A percentile compares a stretch with the other conserved stretches of the same genome.
These are phyloP conservation scores for Globisporangium canariense DNA, from an alignment of 352 stramenopile species.

Conservation along the genomic window DNA sequence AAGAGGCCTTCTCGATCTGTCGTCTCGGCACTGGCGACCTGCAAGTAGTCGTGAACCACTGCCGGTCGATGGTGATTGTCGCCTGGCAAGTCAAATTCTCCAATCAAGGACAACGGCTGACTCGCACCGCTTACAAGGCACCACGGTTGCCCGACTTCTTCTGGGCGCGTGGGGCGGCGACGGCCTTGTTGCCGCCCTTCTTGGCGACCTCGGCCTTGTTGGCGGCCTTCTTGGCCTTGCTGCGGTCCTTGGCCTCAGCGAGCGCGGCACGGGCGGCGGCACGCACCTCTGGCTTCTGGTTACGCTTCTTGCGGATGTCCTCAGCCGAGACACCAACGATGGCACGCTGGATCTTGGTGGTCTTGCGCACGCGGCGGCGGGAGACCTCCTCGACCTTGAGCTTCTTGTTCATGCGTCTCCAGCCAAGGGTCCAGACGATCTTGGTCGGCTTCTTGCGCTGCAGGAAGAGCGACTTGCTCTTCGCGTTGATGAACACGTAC, in stretches of 20 bases:
- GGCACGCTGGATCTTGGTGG: constrained; percentile 96
- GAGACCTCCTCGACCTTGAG: constrained; percentile 90
- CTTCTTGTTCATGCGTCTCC: constrained; percentile 99
- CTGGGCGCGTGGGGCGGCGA: constrained; percentile 62
- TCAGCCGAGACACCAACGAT: constrained; percentile 96
- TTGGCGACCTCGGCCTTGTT: constrained; percentile 60
- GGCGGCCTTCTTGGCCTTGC: constrained; percentile 81
- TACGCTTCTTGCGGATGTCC: constrained; percentile 98
- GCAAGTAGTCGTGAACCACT: background rate
- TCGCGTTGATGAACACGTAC: constrained; percentile 95
- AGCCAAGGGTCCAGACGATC: constrained; percentile 98
- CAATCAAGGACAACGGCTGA: constrained; percentile 14
- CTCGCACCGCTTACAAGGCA: constrained; percentile 67
- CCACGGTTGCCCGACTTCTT: constrained; percentile 91
- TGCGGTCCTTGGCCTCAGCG: constrained; percentile 84
- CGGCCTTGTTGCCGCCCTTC: constrained; percentile 60
- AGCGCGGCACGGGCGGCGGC: constrained; percentile 89
- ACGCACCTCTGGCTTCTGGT: constrained; percentile 94
- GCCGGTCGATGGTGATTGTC: constrained; percentile 6
- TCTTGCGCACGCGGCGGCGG: constrained; percentile 88
- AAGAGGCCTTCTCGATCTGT: constrained; percentile 9
- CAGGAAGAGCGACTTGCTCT: constrained; percentile 98
- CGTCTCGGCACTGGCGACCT: constrained; percentile 5
- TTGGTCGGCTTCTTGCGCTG: constrained; percentile 99
- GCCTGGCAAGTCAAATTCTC: constrained; percentile 9